Percentiles rank a stretch among this genome's conserved stretches.
phyloP scores from a whole-genome alignment of 495 filamentous ascomycete genomes.

The Polyplosphaeria fusca region DNA sequence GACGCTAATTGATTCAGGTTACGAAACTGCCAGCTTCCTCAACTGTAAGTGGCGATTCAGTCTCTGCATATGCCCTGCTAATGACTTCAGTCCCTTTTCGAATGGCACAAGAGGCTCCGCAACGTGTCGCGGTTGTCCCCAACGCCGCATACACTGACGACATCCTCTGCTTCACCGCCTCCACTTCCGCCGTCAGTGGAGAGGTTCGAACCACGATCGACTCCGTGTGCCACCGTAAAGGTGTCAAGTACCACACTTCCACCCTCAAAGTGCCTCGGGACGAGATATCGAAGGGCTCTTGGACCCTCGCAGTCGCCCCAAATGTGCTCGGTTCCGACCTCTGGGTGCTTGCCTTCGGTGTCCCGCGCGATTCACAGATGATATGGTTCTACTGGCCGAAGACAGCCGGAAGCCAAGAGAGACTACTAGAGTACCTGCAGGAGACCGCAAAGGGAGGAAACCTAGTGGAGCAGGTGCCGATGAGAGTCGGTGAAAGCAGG shows the following conservation, averaged over 20 bases:
- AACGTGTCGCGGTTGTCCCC: too few relatives aligned
- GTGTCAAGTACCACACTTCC: not conserved
- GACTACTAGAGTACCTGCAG: not conserved
- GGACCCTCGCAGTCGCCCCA: not conserved
- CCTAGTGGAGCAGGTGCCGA: not conserved
- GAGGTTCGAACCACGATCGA: too few relatives aligned
- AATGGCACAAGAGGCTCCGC: too few relatives aligned
- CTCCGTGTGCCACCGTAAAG: not conserved
- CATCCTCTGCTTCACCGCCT: too few relatives aligned
- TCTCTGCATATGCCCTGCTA: too few relatives aligned
- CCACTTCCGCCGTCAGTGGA: too few relatives aligned
- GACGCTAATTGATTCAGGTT: too few relatives aligned
- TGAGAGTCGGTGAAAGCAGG: not conserved
- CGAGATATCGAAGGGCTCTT: not conserved
- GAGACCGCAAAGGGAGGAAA: not conserved
- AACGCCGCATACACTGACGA: too few relatives aligned
- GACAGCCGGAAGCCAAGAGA: not conserved
- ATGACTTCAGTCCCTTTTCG: too few relatives aligned
- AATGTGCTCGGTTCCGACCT: not conserved
- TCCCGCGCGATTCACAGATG: not conserved
- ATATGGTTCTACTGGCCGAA: not conserved
- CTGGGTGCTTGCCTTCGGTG: not conserved
- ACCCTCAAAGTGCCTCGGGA: not conserved
- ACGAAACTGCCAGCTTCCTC: too few relatives aligned
- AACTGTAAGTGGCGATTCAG: too few relatives aligned